A percentile compares a stretch with the other conserved stretches of the same genome.
Conservation (phyloP, 495 filamentous ascomycete genomes). For the Penicillium fimorum region DNA sequence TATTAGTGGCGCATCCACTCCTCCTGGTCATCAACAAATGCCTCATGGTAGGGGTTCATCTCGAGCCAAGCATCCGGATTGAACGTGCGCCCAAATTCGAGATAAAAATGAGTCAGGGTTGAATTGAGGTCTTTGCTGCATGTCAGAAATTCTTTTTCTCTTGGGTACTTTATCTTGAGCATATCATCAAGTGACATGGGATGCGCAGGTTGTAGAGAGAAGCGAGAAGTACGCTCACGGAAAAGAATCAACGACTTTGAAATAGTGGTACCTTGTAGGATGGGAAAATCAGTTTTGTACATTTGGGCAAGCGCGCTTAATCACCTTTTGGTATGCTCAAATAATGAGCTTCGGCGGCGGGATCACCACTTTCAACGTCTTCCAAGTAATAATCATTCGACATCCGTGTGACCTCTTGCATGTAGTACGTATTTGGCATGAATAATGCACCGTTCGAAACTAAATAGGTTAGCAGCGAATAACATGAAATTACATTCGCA, state of each 20-base stretch:
- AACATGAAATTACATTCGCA: background rate
- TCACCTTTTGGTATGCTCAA: conserved; percentile 11
- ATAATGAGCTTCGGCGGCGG: conserved; percentile 11
- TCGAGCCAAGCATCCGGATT: background rate
- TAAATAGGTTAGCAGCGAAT: background rate
- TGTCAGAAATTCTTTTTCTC: background rate
- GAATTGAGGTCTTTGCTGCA: background rate
- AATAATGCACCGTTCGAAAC: background rate
- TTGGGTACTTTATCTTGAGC: background rate
- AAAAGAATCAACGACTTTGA: conserved; percentile 10
- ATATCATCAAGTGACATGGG: conserved; percentile 10
- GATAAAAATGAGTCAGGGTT: background rate
- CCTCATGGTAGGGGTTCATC: background rate
- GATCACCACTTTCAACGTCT: background rate
- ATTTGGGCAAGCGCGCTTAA: background rate
- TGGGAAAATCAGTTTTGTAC: conserved; percentile 3
- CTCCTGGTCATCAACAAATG: background rate
- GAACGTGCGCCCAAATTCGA: background rate
- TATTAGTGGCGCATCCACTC: background rate
- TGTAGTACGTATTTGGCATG: background rate
- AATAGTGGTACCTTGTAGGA: conserved; percentile 3
- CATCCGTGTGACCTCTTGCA: background rate
- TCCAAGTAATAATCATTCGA: background rate
- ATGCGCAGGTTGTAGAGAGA: conserved; percentile 10
- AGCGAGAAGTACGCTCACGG: conserved; percentile 8